Base-by-base conservation (phyloP, 148 eudicot species). In the Pouteria glomerata region DNA sequence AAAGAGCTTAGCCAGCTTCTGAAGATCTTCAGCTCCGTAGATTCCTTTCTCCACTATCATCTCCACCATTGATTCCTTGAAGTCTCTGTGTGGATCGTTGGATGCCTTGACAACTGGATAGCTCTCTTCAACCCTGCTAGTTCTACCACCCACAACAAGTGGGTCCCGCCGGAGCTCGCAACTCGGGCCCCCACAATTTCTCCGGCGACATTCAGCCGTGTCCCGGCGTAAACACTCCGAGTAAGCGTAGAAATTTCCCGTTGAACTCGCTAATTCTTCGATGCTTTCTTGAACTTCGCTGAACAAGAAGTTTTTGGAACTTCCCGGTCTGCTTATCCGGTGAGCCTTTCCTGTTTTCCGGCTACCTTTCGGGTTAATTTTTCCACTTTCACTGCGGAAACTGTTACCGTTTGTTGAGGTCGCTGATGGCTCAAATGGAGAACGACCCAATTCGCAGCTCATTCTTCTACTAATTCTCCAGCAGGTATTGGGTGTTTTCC, bases 1-100 rank as follows among this genome's bases (percentile, higher is more conserved):
- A 71, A 87, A 85, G 48, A 85, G 82, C 4, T 68, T 52, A 47
- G 85, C 56, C 2, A 87, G 73, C 71, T 66, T 80, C 60, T 87
- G 61, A 37, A 87, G 75, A 65, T 81, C 91, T 41, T 78, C 59
- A 0, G 61, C 57, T 35, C 68, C 66, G 51, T 66, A 74, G 3
- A 87, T 78, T 63, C 77, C 77, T 24, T 79, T 82, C 73, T 87
- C 88, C 29, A 82, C 30, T 19, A 87, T 85, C 88, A 87, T 87
- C 67, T 87, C 87, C 58, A 82, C 78, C 86, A 87, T 87, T 10
- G 91, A 87, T 24, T 57, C 78, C 73, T 73, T 76, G 74, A 87
- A 87, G 79, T 87, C 91, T 1, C 62, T 18, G 27, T 78, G 62
- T 2, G 88, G 85, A 51, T 87, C 83, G 0, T 58, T 45, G 1